Base-by-base conservation (phyloP, 164 flowering plant species). In the Nelumbo lutea region DNA sequence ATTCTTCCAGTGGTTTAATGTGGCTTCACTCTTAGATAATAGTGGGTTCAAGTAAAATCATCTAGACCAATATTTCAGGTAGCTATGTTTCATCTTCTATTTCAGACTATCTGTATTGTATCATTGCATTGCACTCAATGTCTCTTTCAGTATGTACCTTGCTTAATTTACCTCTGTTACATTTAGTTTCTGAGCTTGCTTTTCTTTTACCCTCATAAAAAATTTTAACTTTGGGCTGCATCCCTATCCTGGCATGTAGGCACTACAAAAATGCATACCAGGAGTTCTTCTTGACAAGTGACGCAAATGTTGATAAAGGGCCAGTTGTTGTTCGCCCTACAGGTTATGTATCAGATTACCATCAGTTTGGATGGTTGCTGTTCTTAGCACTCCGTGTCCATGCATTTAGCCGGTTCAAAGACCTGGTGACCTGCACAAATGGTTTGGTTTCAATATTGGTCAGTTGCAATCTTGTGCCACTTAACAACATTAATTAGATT, bases 301-400 rank as follows among this genome's bases (percentile, higher is more conserved):
- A 84, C 69, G 68, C 79, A 68, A 77, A 79, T 69, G 67, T 40
- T 57, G 81, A 73, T 40, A 82, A 76, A 70, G 70, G 70, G 53
- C 52, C 77, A 56, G 80, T 59, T 71, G 80, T 59, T 71, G 71
- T 38, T 4, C 68, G 65, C 61, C 42, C 79, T 41, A 13, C 80
- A 56, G 81, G 73, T 48, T 53, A 57, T 66, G 65, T 78, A 42
- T 78, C 95, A 50, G 87, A 87, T 41, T 88, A 82, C 70, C 83
- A 85, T 75, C 90, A 93, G 42, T 95, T 95, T 83, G 99, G 99
- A 69, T 95, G 99, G 99, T 80, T 95, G 76, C 82, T 95, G 46
- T 92, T 95, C 79, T 77, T 95, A 75, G 92, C 97, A 4, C 90
- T 95, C 40, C 94, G 99, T 48, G 75, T 77, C 44, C 98, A 92